Conservation (phyloP, 306 rosid species). For the Morella rubra region DNA sequence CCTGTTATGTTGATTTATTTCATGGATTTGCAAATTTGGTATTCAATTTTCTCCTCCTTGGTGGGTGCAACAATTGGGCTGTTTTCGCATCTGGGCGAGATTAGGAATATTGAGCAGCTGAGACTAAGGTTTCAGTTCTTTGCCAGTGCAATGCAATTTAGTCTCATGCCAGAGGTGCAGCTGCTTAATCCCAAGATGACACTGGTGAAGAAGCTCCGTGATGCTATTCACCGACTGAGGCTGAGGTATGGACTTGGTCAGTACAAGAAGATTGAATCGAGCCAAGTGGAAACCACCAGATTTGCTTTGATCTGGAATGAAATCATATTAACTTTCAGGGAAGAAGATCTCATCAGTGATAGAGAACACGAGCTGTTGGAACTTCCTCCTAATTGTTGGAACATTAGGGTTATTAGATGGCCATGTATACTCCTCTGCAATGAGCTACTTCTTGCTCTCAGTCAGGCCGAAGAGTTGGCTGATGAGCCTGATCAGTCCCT, state of each 20-base stretch:
- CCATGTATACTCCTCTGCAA: constrained; percentile 79
- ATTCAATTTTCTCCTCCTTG: constrained; percentile 67
- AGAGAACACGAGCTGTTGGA: constrained; percentile 73
- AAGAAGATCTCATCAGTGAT: constrained; percentile 90
- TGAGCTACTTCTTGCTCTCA: constrained; percentile 80
- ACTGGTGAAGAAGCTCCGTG: constrained; percentile 68
- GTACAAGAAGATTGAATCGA: constrained; percentile 74
- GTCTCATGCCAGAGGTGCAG: constrained; percentile 75
- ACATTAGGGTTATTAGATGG: constrained; percentile 88
- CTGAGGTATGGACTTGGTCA: constrained; percentile 84
- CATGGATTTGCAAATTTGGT: constrained; percentile 98
- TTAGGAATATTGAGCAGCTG: constrained; percentile 69
- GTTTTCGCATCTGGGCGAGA: constrained; percentile 93
- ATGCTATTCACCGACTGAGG: constrained; percentile 70
- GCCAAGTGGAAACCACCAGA: constrained; percentile 71
- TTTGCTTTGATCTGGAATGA: constrained; percentile 98
- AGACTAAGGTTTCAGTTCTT: constrained; percentile 94
- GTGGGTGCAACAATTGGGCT: constrained; percentile 66
- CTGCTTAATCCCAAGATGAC: constrained; percentile 38
- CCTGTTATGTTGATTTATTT: constrained; percentile 80
- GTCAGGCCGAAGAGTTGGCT: constrained; percentile 73
- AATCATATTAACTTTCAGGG: constrained; percentile 80
- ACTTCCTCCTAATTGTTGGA: constrained; percentile 82
- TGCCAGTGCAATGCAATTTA: constrained; percentile 86
- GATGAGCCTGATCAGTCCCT: constrained; percentile 45